A percentile compares a stretch with the other conserved stretches of the same genome.
Evolutionary conservation across 768 basidiomycete genomes (phyloP).

Genomic region (Galerina marginata): DNA sequence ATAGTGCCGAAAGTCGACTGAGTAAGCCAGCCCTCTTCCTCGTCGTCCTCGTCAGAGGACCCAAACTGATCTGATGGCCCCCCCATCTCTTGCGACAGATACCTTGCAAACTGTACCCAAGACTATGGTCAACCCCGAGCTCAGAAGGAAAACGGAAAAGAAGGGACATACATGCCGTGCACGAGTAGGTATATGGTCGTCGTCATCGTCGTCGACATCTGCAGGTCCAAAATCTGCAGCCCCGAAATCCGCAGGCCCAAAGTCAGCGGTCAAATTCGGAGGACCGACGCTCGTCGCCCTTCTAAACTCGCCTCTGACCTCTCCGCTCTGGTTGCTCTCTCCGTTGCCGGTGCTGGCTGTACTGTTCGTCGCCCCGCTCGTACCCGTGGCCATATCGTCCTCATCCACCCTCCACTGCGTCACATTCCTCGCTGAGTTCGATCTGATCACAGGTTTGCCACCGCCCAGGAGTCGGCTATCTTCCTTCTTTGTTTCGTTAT

Average conservation of each 20-base stretch:
- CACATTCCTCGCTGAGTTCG: slow-evolving; percentile 32
- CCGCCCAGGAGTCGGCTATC: slow-evolving; percentile 86
- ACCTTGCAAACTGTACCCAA: slow-evolving; percentile 71
- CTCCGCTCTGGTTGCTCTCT: slow-evolving; percentile 13
- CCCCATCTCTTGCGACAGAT: slow-evolving; percentile 77
- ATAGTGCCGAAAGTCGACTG: slow-evolving; percentile 73
- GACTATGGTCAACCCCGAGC: neutral
- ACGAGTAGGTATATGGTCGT: slow-evolving; percentile 49
- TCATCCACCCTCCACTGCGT: slow-evolving; percentile 77
- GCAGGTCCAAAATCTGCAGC: slow-evolving; percentile 39
- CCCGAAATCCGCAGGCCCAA: slow-evolving; percentile 33
- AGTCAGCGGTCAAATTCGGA: slow-evolving; percentile 41
- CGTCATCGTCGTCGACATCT: slow-evolving; percentile 48
- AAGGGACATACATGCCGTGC: slow-evolving; percentile 47
- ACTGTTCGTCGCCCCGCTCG: slow-evolving; percentile 3
- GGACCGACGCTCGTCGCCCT: slow-evolving; percentile 49
- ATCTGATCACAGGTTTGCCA: slow-evolving; percentile 70
- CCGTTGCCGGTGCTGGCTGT: slow-evolving; percentile 6
- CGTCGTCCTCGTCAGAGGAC: slow-evolving; percentile 73
- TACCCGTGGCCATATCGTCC: slow-evolving; percentile 41
- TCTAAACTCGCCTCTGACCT: slow-evolving; percentile 62
- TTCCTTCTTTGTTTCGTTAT: slow-evolving; percentile 83
- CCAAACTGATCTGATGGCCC: slow-evolving; percentile 58
- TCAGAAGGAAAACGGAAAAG: slow-evolving; percentile 8
- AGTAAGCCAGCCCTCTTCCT: slow-evolving; percentile 81